Percentiles rank a stretch among this genome's conserved stretches.
These are phyloP conservation scores for Lactifluus subvellereus DNA, from an alignment of 768 basidiomycete species.

Conservation along the genomic window DNA sequence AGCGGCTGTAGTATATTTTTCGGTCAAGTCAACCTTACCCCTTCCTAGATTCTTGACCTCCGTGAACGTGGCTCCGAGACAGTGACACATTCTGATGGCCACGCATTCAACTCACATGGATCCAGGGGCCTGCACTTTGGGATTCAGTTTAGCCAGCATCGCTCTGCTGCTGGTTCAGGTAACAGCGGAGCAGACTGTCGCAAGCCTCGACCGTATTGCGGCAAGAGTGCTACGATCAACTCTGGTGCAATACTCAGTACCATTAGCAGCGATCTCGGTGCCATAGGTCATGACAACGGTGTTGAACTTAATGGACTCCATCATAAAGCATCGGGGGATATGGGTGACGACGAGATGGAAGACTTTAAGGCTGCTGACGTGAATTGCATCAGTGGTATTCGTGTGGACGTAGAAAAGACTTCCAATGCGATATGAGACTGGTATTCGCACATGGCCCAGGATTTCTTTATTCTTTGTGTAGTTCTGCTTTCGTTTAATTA, in stretches of 20 bases:
- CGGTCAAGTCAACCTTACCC: background rate
- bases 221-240: constrained; percentile 14
- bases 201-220: constrained; percentile 14
- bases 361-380: constrained; percentile 24
- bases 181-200: background rate
- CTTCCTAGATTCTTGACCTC: constrained; percentile 66
- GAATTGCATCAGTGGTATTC: constrained; percentile 38
- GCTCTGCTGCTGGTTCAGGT: constrained; percentile 21
- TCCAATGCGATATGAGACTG: constrained; percentile 42
- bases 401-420: constrained; percentile 58
- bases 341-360: constrained; percentile 29
- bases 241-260: constrained; percentile 22
- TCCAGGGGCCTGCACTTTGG: constrained; percentile 21
- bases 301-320: constrained; percentile 24
- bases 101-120: constrained; percentile 17
- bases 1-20: constrained; percentile 22
- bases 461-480: background rate
- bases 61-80: constrained; percentile 79
- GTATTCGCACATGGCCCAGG: background rate
- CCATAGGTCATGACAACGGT: constrained; percentile 12
- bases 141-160: constrained; percentile 22
- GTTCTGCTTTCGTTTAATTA: constrained; percentile 1
- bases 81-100: constrained; percentile 52
- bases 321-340: constrained; percentile 32
- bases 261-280: constrained; percentile 21